A percentile compares a stretch with the other conserved stretches of the same genome.
Evolutionary conservation across 768 basidiomycete species (phyloP).

Genomic region (Russula abietina): DNA sequence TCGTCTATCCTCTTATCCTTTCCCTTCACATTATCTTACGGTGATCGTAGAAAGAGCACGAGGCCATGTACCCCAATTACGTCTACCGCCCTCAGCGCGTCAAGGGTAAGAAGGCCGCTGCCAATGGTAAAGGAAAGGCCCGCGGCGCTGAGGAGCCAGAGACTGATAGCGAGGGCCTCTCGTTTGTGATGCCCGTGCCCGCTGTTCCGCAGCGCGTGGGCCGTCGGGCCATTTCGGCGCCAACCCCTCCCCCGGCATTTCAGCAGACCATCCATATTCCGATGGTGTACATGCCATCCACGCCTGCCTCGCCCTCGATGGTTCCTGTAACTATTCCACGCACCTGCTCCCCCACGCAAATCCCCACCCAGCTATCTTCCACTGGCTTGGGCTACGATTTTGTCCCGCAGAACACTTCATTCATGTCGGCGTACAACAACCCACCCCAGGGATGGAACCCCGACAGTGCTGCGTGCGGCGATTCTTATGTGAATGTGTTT

Average conservation of each 20-base stretch:
- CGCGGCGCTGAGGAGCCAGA: slow-evolving; percentile 34
- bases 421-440: slow-evolving; percentile 10
- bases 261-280: slow-evolving; percentile 72
- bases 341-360: slow-evolving; percentile 32
- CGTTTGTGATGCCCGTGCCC: slow-evolving; percentile 35
- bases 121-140: slow-evolving; percentile 47
- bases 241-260: slow-evolving; percentile 57
- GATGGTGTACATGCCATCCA: slow-evolving; percentile 56
- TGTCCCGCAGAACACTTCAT: slow-evolving; percentile 35
- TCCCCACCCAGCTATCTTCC: slow-evolving; percentile 35
- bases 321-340: slow-evolving; percentile 56
- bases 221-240: slow-evolving; percentile 48
- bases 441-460: slow-evolving; percentile 23
- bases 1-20: slow-evolving; percentile 27
- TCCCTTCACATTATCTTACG: slow-evolving; percentile 38
- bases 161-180: slow-evolving; percentile 36
- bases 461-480: slow-evolving; percentile 3
- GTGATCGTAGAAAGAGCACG: slow-evolving; percentile 74
- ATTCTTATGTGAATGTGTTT: slow-evolving; percentile 16
- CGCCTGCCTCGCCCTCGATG: slow-evolving; percentile 54
- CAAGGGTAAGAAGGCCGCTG: slow-evolving; percentile 48
- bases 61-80: slow-evolving; percentile 67
- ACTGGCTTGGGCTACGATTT: slow-evolving; percentile 49
- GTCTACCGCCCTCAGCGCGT: slow-evolving; percentile 69
- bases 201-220: slow-evolving; percentile 30